These are phyloP conservation scores for Malus asiatica DNA, from an alignment of 306 rosid genomes.

Conservation along the genomic window DNA sequence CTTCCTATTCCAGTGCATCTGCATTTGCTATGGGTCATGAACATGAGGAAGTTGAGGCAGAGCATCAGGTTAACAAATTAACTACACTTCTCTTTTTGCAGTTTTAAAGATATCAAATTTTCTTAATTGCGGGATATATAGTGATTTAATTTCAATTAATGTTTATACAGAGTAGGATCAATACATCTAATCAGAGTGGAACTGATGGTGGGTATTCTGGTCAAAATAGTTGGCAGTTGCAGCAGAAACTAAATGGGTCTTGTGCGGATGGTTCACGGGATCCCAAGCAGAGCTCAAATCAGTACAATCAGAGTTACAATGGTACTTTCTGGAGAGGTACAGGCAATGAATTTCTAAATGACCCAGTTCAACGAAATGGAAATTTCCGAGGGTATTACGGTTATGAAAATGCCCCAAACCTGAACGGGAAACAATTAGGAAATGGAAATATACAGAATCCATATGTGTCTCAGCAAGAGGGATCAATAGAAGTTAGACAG, in stretches of 20 bases:
- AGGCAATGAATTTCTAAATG: background rate
- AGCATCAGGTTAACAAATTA: background rate
- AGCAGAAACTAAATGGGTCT: constrained; percentile 4
- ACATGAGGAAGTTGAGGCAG: background rate
- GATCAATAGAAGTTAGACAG: constrained; percentile 22
- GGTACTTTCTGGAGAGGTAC: background rate
- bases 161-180: background rate
- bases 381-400: constrained; percentile 19
- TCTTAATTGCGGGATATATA: background rate
- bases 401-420: constrained; percentile 9
- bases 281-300: constrained; percentile 1
- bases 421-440: background rate
- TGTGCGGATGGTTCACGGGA: constrained; percentile 1
- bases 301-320: background rate
- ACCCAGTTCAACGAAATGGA: constrained; percentile 4
- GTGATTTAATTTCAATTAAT: background rate
- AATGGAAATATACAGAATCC: constrained; percentile 14
- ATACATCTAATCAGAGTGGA: background rate
- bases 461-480: constrained; percentile 15
- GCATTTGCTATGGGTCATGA: background rate
- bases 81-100: background rate
- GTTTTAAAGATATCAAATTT: background rate
- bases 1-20: background rate
- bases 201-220: background rate
- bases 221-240: constrained; percentile 13